Evolutionary conservation across 441 rosid genomes (phyloP), one percentile per base, ranked within the genome.

Genomic region (Aleurites moluccanus): DNA sequence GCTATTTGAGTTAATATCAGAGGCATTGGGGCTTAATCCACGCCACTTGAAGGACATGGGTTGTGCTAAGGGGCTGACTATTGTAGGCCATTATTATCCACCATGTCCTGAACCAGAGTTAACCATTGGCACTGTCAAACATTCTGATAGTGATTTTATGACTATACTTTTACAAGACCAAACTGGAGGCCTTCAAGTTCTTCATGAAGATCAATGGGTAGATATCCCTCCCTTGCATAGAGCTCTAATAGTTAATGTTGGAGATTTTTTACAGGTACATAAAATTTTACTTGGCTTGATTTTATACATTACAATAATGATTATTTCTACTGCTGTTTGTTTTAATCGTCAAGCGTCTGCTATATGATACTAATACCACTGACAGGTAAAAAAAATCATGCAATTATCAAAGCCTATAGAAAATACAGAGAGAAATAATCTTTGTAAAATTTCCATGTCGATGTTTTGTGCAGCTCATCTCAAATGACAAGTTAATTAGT

Each of bases 401-500:
- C 33, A 30, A 27, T 27, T 30, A 30, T 30, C 33, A 30, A 30
- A 30, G 1, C 33, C 33, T 30, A 30, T 30, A 30, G 33, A 1
- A 30, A 30, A 30, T 30, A 1, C 33, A 27, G 33, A 30, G 2
- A 30, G 33, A 30, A 30, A 30, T 30, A 30, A 30, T 30, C 2
- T 30, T 30, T 1, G 33, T 30, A 30, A 30, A 30, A 28, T 28
- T 28, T 28, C 52, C 18, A 10, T 47, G 15, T 47, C 14, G 13
- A 13, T 47, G 18, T 47, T 14, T 10, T 76, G 40, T 30, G n/a
- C 73, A 82, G 85, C 82, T 85, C 15, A 77, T 89, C 49, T 79
- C 96, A 6, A 91, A 89, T 35, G 91, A 86, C 82, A 86, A 75
- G 75, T 84, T 85, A 66, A 65, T 49, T 25, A 91, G 93, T 72